Evolutionary conservation across 306 rosid species (phyloP).

Genomic region (Cicer pinnatifidum): DNA sequence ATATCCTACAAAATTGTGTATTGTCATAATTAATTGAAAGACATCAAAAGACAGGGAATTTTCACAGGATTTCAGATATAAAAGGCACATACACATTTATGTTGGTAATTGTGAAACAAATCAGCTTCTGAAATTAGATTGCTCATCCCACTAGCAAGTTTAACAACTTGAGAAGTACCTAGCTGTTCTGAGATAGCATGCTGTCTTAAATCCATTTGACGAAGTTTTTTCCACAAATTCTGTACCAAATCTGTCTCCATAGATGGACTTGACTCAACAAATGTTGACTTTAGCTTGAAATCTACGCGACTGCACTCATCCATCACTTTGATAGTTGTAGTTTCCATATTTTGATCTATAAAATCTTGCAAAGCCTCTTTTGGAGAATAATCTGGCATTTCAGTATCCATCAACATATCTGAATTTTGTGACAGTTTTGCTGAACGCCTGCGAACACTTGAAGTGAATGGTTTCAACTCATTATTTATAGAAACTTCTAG

Average conservation of each 20-base stretch:
- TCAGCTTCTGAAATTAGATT: conserved; percentile 74
- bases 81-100: conserved; percentile 52
- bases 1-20: conserved; percentile 62
- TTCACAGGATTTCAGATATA: conserved; percentile 22
- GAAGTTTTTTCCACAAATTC: conserved; percentile 67
- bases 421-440: conserved; percentile 42
- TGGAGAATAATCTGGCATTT: conserved; percentile 49
- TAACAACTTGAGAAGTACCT: conserved; percentile 55
- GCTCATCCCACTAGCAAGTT: conserved; percentile 64
- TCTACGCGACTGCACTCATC: conserved; percentile 91
- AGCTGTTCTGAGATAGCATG: conserved; percentile 52
- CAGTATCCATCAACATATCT: conserved; percentile 47
- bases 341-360: conserved; percentile 53
- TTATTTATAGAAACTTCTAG: conserved; percentile 53
- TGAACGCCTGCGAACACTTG: conserved; percentile 38
- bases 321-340: conserved; percentile 60
- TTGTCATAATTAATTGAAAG: conserved; percentile 39
- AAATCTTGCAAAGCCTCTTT: conserved; percentile 54
- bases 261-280: conserved; percentile 47
- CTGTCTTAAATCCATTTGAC: conserved; percentile 59
- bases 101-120: conserved; percentile 53
- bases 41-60: conserved; percentile 13
- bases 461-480: conserved; percentile 46
- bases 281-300: conserved; percentile 51
- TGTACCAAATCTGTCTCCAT: conserved; percentile 55